phyloP scores from a whole-genome alignment of 2,329 filamentous ascomycete genomes.

The Aspergillus pseudoviridinutans region DNA sequence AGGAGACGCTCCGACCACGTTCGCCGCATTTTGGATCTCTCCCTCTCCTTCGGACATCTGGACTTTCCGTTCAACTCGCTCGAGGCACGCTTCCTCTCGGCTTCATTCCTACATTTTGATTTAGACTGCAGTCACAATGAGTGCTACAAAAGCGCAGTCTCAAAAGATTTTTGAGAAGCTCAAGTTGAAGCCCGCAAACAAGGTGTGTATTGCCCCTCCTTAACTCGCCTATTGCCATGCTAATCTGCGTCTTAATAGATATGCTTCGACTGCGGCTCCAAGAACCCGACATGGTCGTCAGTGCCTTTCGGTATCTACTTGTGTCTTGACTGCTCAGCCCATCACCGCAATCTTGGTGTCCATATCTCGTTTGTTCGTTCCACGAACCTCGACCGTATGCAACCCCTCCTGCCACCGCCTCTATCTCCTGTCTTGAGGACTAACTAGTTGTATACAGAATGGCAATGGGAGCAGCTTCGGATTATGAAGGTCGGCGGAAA shows the following conservation, averaged over 20 bases:
- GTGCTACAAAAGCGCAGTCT: constrained; percentile 88
- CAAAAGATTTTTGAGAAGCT: constrained; percentile 97
- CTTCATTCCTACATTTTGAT: constrained; percentile 6
- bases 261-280: constrained; percentile 97
- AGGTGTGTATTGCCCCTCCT: constrained; percentile 56
- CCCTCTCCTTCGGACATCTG: constrained; percentile 5
- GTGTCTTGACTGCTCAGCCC: constrained; percentile 94
- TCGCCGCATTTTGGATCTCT: constrained; percentile 25
- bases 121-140: constrained; percentile 42
- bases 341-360: constrained; percentile 95
- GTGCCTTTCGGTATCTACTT: constrained; percentile 97
- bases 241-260: constrained; percentile 53
- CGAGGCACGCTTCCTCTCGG: not conserved
- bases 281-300: constrained; percentile 98
- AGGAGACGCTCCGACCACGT: constrained; percentile 33
- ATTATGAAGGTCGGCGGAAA: constrained; percentile 98
- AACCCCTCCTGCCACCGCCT: constrained; percentile 13
- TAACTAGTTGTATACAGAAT: constrained; percentile 55
- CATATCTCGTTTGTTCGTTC: constrained; percentile 99
- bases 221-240: constrained; percentile 6
- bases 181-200: constrained; percentile 91
- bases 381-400: constrained; percentile 95
- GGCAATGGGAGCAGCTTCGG: constrained; percentile 98
- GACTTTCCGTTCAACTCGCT: constrained; percentile 2
- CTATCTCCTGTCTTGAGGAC: constrained; percentile 3